Percentiles rank a stretch among this genome's conserved stretches.
phyloP scores from a whole-genome alignment of 208 protist genomes.

The Porcisia hertigi region DNA sequence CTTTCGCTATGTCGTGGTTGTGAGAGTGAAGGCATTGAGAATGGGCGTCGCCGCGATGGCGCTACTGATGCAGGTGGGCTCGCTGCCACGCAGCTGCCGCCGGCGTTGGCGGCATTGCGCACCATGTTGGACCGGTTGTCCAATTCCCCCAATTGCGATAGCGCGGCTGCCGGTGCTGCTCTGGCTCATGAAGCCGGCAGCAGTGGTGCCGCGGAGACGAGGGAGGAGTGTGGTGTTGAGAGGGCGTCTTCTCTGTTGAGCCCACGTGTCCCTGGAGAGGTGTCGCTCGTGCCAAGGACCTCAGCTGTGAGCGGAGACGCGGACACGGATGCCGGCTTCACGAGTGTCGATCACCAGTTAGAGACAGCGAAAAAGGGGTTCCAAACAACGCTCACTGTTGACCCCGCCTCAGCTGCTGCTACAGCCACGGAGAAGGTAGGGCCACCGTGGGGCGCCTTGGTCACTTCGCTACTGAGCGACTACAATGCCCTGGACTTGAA shows the following conservation, averaged over 20 bases:
- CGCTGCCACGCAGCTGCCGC: not conserved
- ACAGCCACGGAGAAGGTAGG: not conserved
- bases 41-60: not conserved
- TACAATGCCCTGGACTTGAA: slow-evolving; percentile 13
- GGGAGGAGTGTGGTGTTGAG: not conserved
- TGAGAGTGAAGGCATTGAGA: not conserved
- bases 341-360: not conserved
- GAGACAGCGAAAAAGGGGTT: not conserved
- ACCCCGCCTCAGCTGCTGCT: not conserved
- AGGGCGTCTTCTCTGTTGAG: not conserved
- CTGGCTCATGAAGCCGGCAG: not conserved
- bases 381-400: not conserved
- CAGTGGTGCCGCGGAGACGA: not conserved
- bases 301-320: not conserved
- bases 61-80: not conserved
- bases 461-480: slow-evolving; percentile 5
- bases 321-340: not conserved
- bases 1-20: not conserved
- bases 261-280: not conserved
- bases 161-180: not conserved
- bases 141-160: not conserved
- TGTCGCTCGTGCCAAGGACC: not conserved
- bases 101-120: slow-evolving; percentile 9
- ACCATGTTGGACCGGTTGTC: slow-evolving; percentile 6
- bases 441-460: slow-evolving; percentile 16